A percentile compares a stretch with the other conserved stretches of the same genome.
These are phyloP conservation scores for Epichloe aotearoae DNA, from an alignment of 2,329 filamentous ascomycete genomes.

Conservation along the genomic window DNA sequence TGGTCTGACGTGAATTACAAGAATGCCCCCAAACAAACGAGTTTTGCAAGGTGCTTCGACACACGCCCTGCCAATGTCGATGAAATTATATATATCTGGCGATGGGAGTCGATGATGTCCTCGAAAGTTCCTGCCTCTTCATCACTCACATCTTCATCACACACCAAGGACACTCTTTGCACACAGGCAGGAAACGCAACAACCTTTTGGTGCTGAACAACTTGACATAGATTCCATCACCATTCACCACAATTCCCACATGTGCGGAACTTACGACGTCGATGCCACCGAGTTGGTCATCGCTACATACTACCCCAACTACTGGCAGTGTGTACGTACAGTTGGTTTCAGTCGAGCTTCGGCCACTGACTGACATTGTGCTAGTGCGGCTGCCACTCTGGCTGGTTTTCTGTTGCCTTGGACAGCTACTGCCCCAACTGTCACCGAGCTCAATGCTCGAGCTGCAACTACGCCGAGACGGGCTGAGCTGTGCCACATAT, in stretches of 20 bases:
- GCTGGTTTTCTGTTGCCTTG: conserved; percentile 10
- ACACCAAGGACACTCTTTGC: neutral
- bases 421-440: conserved; percentile 11
- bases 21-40: neutral
- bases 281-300: neutral
- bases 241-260: neutral
- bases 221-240: neutral
- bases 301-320: neutral
- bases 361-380: neutral
- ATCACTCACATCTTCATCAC: neutral
- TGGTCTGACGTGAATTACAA: neutral
- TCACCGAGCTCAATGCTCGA: conserved; percentile 9
- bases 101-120: neutral
- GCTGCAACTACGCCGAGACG: conserved; percentile 11
- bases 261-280: neutral
- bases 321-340: conserved; percentile 10
- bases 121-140: neutral
- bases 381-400: conserved; percentile 10
- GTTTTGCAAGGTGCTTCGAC: neutral
- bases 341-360: neutral
- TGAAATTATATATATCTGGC: neutral
- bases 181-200: neutral
- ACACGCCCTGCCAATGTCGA: neutral
- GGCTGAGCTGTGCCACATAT: neutral
- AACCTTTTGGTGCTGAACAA: neutral